phyloP scores from a whole-genome alignment of 768 basidiomycete genomes.

The Leccinum rimulosum region DNA sequence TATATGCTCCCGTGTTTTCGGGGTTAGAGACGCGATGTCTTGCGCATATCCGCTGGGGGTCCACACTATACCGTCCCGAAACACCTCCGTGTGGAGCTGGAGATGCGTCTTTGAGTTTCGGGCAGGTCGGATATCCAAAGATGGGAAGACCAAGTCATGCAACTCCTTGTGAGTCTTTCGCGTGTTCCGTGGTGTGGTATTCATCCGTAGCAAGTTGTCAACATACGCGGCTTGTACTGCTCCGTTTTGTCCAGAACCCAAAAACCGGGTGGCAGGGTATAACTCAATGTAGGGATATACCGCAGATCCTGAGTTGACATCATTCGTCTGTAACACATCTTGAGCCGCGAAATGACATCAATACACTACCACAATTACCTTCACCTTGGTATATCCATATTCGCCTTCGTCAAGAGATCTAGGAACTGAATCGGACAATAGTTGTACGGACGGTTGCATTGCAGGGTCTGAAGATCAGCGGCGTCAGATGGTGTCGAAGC shows the following conservation, averaged over 20 bases:
- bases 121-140: constrained; percentile 8
- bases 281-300: constrained; percentile 28
- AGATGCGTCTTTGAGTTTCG: constrained; percentile 32
- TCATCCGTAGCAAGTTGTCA: not conserved
- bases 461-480: constrained; percentile 6
- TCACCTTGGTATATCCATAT: not conserved
- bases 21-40: constrained; percentile 12
- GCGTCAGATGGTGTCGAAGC: not conserved
- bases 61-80: constrained; percentile 26
- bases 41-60: constrained; percentile 29
- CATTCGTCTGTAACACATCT: not conserved
- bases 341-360: constrained; percentile 1
- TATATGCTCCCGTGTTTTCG: not conserved
- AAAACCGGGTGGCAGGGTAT: constrained; percentile 10
- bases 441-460: constrained; percentile 18
- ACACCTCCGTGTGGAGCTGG: constrained; percentile 35
- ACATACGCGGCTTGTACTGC: not conserved
- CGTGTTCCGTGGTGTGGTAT: not conserved
- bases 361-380: constrained; percentile 10
- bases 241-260: not conserved
- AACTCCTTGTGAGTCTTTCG: constrained; percentile 27
- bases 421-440: constrained; percentile 4
- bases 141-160: constrained; percentile 9
- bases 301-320: not conserved
- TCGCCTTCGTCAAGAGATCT: constrained; percentile 6